Conservation (phyloP, 371 early-diverging fungal genomes). For the Apophysomyces trapeziformis region DNA sequence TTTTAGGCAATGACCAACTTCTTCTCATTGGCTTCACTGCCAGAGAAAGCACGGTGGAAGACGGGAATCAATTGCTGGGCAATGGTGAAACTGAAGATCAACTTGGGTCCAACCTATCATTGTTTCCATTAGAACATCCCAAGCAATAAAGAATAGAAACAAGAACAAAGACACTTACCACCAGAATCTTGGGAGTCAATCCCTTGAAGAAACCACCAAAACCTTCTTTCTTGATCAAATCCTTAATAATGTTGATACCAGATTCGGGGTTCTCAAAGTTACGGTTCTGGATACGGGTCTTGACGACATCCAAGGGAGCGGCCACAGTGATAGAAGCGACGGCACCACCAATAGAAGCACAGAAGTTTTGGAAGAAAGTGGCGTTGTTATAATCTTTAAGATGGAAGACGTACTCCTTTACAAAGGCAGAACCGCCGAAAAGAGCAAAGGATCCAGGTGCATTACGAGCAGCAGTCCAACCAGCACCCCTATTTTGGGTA, state of each 20-base stretch:
- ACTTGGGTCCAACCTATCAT: constrained; percentile 89
- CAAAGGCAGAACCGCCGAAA: constrained; percentile 93
- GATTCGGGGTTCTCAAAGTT: constrained; percentile 88
- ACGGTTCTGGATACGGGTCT: constrained; percentile 97
- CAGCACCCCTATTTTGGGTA: constrained; percentile 72
- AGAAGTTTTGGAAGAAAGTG: constrained; percentile 97
- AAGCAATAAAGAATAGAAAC: constrained; percentile 19
- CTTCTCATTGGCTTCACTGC: constrained; percentile 15
- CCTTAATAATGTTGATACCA: constrained; percentile 84
- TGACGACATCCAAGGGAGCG: constrained; percentile 96
- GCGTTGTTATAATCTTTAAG: constrained; percentile 91
- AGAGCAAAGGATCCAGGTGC: constrained; percentile 98
- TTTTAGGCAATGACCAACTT: constrained; percentile 12
- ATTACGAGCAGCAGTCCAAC: constrained; percentile 98
- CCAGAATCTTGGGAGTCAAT: constrained; percentile 93
- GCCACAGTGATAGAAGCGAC: constrained; percentile 94
- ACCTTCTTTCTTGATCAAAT: constrained; percentile 93
- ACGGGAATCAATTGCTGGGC: constrained; percentile 94
- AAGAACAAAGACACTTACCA: constrained; percentile 44
- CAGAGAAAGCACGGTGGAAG: constrained; percentile 58
- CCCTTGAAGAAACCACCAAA: constrained; percentile 97
- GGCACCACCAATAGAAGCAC: constrained; percentile 94
- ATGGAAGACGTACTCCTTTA: constrained; percentile 91
- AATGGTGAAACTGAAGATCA: constrained; percentile 96
- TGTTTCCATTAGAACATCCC: not conserved